phyloP scores from a whole-genome alignment of 148 eudicot species.

The Selenicereus undatus region DNA sequence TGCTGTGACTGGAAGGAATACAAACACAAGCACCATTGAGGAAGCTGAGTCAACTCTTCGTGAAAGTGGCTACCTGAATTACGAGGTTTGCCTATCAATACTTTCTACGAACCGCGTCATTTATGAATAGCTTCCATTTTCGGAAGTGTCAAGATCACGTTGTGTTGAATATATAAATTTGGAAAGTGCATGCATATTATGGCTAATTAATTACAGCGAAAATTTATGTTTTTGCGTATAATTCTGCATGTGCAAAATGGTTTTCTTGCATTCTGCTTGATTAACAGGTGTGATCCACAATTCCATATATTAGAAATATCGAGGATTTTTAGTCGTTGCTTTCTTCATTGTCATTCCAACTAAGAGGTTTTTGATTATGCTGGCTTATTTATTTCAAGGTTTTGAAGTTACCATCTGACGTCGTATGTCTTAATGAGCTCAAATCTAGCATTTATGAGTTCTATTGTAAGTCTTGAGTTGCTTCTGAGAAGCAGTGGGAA shows the following conservation, averaged over 20 bases:
- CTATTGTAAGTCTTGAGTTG: background rate
- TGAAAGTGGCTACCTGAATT: conserved; percentile 75
- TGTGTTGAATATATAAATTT: background rate
- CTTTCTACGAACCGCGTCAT: background rate
- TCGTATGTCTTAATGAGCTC: background rate
- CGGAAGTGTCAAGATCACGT: background rate
- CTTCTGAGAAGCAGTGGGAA: background rate
- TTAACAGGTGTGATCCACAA: no score
- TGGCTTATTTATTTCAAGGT: background rate
- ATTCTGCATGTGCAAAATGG: background rate
- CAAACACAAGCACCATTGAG: conserved; percentile 58
- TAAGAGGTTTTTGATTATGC: background rate
- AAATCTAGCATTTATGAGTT: conserved; percentile 2
- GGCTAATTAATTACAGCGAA: conserved; percentile 4
- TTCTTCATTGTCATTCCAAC: background rate
- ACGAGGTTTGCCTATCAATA: conserved; percentile 53
- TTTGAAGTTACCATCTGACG: background rate
- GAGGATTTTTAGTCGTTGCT: background rate
- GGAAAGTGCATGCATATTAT: background rate
- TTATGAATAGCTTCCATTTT: conserved; percentile 11
- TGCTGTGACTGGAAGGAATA: conserved; percentile 37
- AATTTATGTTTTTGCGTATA: background rate
- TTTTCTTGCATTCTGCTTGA: background rate
- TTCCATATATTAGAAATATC: background rate
- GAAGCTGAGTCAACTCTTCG: conserved; percentile 93